A percentile compares a stretch with the other conserved stretches of the same genome.
Conservation (phyloP, 1,139 yeast genomes). For the Magnusiomyces tetraspermus region DNA sequence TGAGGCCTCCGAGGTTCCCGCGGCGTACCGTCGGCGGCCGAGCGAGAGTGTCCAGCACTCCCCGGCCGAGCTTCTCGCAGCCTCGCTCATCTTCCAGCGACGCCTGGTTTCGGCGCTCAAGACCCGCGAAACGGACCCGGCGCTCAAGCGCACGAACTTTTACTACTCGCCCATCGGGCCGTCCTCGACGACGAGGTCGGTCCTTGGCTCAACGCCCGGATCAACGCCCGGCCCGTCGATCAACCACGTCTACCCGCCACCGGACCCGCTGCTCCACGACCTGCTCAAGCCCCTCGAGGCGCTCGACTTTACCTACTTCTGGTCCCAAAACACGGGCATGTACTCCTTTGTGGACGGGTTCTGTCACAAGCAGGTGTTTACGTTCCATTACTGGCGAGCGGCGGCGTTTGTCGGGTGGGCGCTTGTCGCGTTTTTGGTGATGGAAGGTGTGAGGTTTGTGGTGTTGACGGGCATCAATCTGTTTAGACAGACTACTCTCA, state of each 20-base stretch:
- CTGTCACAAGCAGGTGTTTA: slow-evolving; percentile 19
- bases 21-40: too few species aligned
- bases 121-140: neutral
- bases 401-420: slow-evolving; percentile 12
- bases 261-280: slow-evolving; percentile 15
- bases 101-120: neutral
- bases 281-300: slow-evolving; percentile 18
- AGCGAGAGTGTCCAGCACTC: too few species aligned
- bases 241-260: slow-evolving; percentile 15
- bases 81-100: neutral
- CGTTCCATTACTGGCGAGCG: slow-evolving; percentile 12
- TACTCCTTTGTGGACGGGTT: slow-evolving; percentile 23
- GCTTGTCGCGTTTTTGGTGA: slow-evolving; percentile 4
- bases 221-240: slow-evolving; percentile 15
- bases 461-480: neutral
- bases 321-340: slow-evolving; percentile 22
- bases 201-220: slow-evolving; percentile 17
- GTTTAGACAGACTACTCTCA: too few species aligned
- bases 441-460: slow-evolving; percentile 4
- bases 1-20: too few species aligned
- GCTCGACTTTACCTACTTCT: slow-evolving; percentile 21
- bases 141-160: slow-evolving; percentile 16
- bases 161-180: slow-evolving; percentile 21
- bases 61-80: too few species aligned
- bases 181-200: too few species aligned